Percentiles rank a stretch among this genome's conserved stretches.
Conservation (phyloP, 257 asterid genomes). For the Parsonsia alboflavescens region DNA sequence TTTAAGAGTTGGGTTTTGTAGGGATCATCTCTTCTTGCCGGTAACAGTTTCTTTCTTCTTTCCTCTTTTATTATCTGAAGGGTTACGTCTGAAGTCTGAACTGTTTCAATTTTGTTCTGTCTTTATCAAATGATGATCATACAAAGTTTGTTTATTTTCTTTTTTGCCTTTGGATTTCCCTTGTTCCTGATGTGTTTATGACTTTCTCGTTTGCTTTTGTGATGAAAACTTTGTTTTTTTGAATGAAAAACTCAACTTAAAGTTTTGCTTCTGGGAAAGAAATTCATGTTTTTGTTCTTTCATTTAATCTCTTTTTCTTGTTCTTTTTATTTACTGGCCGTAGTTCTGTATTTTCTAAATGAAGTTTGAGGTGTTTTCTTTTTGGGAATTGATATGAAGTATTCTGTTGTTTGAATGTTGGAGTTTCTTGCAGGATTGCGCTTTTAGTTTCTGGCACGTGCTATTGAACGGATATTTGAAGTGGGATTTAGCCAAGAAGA, state of each 20-base stretch:
- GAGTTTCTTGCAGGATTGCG: not conserved
- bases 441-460: slow-evolving; percentile 10
- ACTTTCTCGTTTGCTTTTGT: not conserved
- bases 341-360: slow-evolving; percentile 1
- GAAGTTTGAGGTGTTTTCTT: slow-evolving; percentile 9
- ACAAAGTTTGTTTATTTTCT: not conserved
- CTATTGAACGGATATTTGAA: slow-evolving; percentile 15
- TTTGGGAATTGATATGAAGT: not conserved
- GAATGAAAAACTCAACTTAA: not conserved
- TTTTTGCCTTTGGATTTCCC: not conserved
- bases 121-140: not conserved
- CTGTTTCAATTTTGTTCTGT: not conserved
- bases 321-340: not conserved
- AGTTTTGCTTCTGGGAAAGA: slow-evolving; percentile 6
- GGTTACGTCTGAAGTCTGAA: too few species aligned
- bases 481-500: slow-evolving; percentile 19
- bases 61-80: not conserved
- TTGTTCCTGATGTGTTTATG: not conserved
- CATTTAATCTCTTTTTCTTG: not conserved
- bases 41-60: slow-evolving; percentile 17
- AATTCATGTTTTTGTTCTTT: not conserved
- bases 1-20: slow-evolving; percentile 8
- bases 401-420: slow-evolving; percentile 6
- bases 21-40: slow-evolving; percentile 26
- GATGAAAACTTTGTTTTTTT: not conserved